phyloP scores from a whole-genome alignment of 1,139 yeast species.

The Eremothecium sinecaudum region DNA sequence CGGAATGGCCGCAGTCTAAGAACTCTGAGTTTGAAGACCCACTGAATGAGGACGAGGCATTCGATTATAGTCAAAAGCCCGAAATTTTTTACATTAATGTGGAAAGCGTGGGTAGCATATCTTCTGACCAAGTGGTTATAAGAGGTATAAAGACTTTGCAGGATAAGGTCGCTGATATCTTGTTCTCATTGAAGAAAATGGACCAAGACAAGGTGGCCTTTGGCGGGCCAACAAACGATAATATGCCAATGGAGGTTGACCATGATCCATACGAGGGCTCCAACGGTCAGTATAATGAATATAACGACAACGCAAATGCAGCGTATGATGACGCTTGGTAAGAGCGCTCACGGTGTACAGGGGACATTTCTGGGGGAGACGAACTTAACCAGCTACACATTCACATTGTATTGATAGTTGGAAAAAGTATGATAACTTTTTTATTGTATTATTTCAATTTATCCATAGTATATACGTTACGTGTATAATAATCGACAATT shows the following conservation, averaged over 20 bases:
- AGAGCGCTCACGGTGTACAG: too few species aligned
- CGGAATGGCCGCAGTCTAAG: constrained; percentile 86
- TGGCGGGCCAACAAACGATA: constrained; percentile 41
- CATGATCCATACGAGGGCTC: constrained; percentile 41
- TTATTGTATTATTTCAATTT: too few species aligned
- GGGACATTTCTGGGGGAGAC: background rate
- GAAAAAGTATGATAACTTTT: too few species aligned
- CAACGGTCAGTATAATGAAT: constrained; percentile 12
- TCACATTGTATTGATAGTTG: constrained; percentile 1
- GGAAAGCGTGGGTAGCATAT: constrained; percentile 83
- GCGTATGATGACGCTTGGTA: constrained; percentile 29
- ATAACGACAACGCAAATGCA: constrained; percentile 18
- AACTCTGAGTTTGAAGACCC: constrained; percentile 96
- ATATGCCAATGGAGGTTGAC: constrained; percentile 38
- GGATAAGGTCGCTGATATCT: constrained; percentile 81
- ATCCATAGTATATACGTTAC: background rate
- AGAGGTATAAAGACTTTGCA: constrained; percentile 79
- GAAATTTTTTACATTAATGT: constrained; percentile 74
- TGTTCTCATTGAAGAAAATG: constrained; percentile 63
- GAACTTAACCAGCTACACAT: background rate
- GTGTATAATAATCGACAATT: background rate
- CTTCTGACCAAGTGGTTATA: constrained; percentile 80
- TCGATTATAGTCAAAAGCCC: constrained; percentile 80
- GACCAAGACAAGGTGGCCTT: constrained; percentile 43
- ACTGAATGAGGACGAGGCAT: constrained; percentile 78